Evolutionary conservation across 768 basidiomycete genomes (phyloP), one percentile per base, ranked within the genome.

Genomic region (Boletus tomentosulus): DNA sequence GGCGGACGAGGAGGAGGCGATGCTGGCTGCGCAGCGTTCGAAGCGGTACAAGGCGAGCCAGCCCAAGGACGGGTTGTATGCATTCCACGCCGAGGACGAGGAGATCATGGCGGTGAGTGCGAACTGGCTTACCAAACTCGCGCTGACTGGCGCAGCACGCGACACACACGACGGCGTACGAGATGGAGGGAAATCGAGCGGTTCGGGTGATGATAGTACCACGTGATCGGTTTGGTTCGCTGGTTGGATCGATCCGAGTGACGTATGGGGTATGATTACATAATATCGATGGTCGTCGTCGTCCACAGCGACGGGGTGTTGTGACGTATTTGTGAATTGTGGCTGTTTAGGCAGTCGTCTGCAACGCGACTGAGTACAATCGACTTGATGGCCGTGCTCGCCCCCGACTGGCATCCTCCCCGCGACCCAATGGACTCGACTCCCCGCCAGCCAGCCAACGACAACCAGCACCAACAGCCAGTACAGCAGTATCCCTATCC

Each of bases 21-120:
- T 71, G 69, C 37, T 76, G 66, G 56, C 82, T 76, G 63, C 69
- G 61, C 67, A 55, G 54, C 76, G 67, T 54, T 34, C 71, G 47
- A 79, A 80, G 51, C 73, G 71, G 10, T 62, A 74, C 60, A 71
- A 69, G 38, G 50, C 65, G 35, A 37, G 15, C 34, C 12, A 16
- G 33, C 34, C 25, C 19, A 9, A 6, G 4, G 51, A 83, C 50
- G 81, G 84, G 0, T 73, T 83, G 6, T 88, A 85, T 62, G 73
- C 83, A 2, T 96, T 90, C 73, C 93, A 97, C 64, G 85, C 88
- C 0, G 95, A 97, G 66, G 94, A 97, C 68, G 85, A 86, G 39
- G 75, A 75, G 39, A 83, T 93, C 48, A 77, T 79, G 52, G 71
- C 82, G 74, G 91, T 89, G 57, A 24, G 61, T 45, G 33, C 27